phyloP scores from a whole-genome alignment of 352 stramenopile species.

The Blastocystis sp. region DNA sequence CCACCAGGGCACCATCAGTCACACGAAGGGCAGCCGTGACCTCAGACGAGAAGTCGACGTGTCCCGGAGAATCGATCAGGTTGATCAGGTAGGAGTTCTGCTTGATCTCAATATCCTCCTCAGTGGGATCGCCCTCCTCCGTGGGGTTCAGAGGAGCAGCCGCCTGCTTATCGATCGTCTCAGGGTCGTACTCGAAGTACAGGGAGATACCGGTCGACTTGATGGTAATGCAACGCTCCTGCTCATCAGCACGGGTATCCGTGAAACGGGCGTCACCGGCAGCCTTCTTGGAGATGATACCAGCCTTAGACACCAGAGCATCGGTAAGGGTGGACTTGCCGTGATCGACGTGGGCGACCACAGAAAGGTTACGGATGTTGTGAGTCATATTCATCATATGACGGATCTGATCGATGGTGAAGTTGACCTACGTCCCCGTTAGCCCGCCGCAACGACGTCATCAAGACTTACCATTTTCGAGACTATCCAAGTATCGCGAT shows the following conservation, averaged over 20 bases:
- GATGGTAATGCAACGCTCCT: conserved; percentile 99
- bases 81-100: conserved; percentile 99
- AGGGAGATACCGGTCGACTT: conserved; percentile 99
- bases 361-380: conserved; percentile 99
- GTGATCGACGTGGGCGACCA: conserved; percentile 99
- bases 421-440: conserved; percentile 86
- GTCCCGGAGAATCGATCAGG: conserved; percentile 98
- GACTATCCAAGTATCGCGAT: background rate
- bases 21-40: conserved; percentile 96
- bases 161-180: conserved; percentile 67
- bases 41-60: conserved; percentile 99
- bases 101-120: conserved; percentile 82
- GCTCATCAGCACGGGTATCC: conserved; percentile 97
- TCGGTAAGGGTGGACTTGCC: conserved; percentile 98
- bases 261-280: conserved; percentile 95
- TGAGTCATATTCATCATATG: conserved; percentile 95
- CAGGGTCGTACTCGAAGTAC: conserved; percentile 98
- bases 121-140: background rate
- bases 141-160: conserved; percentile 69
- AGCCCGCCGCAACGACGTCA: background rate
- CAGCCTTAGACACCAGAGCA: conserved; percentile 95
- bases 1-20: conserved; percentile 95
- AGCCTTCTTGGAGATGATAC: conserved; percentile 97
- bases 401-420: conserved; percentile 94
- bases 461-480: conserved; percentile 11